Conservation (phyloP, 2,329 filamentous ascomycete genomes). For the Ceratocystis variospora region DNA sequence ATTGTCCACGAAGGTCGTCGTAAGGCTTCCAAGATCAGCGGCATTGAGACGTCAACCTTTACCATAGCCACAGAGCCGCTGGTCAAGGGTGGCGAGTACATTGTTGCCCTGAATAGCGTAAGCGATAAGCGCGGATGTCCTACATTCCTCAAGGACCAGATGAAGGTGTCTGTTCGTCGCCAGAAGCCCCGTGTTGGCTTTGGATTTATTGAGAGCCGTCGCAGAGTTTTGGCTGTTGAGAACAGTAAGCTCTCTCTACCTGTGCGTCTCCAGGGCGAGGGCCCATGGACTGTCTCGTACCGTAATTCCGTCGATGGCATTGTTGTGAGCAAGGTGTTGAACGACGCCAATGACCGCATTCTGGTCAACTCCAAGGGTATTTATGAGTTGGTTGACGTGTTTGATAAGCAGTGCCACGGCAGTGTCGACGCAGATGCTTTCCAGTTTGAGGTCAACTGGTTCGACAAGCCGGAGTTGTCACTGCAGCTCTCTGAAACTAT, state of each 20-base stretch:
- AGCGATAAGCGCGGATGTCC: conserved; percentile 80
- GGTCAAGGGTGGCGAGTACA: conserved; percentile 76
- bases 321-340: conserved; percentile 36
- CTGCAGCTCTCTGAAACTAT: conserved; percentile 53
- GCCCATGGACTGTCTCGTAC: conserved; percentile 71
- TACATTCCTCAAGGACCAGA: conserved; percentile 69
- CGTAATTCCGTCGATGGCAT: conserved; percentile 38
- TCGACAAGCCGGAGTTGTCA: conserved; percentile 60
- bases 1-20: conserved; percentile 79
- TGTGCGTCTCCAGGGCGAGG: conserved; percentile 69
- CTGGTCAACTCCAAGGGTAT: conserved; percentile 52
- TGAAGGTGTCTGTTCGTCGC: conserved; percentile 72
- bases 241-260: conserved; percentile 61
- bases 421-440: conserved; percentile 60
- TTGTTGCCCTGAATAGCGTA: conserved; percentile 69
- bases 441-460: conserved; percentile 71
- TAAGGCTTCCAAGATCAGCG: conserved; percentile 49
- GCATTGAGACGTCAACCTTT: conserved; percentile 49
- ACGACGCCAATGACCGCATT: conserved; percentile 52
- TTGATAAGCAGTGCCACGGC: conserved; percentile 70
- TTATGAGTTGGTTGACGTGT: conserved; percentile 67
- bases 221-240: conserved; percentile 62
- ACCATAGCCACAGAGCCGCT: conserved; percentile 65
- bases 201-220: conserved; percentile 69
- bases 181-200: conserved; percentile 81